Percentiles rank a stretch among this genome's conserved stretches.
Evolutionary conservation across 2,329 filamentous ascomycete genomes (phyloP).

Genomic region (Verticillium albo-atrum): DNA sequence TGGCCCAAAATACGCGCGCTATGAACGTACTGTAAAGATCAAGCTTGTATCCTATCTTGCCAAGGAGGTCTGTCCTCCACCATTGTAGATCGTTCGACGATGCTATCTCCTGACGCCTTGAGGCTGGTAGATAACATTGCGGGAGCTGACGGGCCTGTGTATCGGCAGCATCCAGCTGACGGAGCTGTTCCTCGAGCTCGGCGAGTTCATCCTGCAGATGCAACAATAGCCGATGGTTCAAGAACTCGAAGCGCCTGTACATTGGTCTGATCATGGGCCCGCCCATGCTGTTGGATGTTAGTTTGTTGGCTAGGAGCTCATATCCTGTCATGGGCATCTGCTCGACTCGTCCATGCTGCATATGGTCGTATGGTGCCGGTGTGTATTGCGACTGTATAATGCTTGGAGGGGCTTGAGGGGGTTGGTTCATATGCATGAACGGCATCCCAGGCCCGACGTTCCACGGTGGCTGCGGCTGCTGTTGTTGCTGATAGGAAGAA

Average conservation of each 20-base stretch:
- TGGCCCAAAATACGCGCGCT: not conserved
- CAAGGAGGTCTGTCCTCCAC: constrained; percentile 56
- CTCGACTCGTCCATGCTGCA: constrained; percentile 16
- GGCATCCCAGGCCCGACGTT: constrained; percentile 34
- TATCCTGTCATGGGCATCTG: constrained; percentile 52
- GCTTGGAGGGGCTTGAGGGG: constrained; percentile 29
- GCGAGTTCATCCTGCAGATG: constrained; percentile 82
- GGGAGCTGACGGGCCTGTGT: constrained; percentile 40
- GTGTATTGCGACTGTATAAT: constrained; percentile 29
- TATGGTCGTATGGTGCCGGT: constrained; percentile 19
- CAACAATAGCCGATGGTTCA: constrained; percentile 78
- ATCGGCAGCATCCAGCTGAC: constrained; percentile 58
- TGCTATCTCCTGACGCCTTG: constrained; percentile 51
- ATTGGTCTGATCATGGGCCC: constrained; percentile 48
- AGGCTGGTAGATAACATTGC: constrained; percentile 49
- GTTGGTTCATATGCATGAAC: constrained; percentile 26
- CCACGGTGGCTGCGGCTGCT: constrained; percentile 26
- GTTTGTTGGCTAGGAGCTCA: constrained; percentile 54
- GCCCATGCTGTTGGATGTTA: constrained; percentile 26
- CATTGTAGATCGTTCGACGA: constrained; percentile 51
- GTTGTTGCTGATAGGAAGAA: constrained; percentile 6
- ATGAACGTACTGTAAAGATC: constrained; percentile 58
- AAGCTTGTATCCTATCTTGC: constrained; percentile 60
- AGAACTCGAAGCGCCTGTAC: constrained; percentile 75
- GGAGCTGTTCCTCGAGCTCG: constrained; percentile 75